Percentiles rank a stretch among this genome's conserved stretches.
Evolutionary conservation across 345 rosid species (phyloP).

Genomic region (Combretum micranthum): DNA sequence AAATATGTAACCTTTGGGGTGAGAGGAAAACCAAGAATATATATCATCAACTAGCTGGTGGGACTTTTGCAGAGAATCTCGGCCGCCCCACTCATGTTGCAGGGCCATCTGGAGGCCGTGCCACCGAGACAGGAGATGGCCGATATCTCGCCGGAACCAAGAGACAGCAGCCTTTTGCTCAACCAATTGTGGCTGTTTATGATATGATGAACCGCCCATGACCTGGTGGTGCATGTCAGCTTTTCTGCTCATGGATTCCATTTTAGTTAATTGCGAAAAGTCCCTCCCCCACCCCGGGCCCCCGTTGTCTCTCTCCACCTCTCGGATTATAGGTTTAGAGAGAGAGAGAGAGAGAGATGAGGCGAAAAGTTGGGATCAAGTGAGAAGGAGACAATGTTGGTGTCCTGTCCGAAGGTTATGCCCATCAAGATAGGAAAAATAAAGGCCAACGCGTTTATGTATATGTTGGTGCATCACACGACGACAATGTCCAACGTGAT

Average conservation of each 20-base stretch:
- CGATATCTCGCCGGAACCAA: constrained; percentile 36
- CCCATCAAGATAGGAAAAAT: no score
- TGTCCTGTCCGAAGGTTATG: background rate
- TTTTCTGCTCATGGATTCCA: no score
- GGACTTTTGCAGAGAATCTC: constrained; percentile 47
- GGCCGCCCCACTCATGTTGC: constrained; percentile 73
- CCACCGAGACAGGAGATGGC: constrained; percentile 51
- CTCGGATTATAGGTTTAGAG: no score
- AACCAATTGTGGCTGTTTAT: no score
- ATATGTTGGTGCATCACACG: no score
- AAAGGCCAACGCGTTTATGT: no score
- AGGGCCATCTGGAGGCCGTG: constrained; percentile 77
- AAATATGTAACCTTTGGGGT: constrained; percentile 43
- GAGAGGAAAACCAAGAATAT: constrained; percentile 37
- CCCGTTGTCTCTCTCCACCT: no score
- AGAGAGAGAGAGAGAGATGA: background rate
- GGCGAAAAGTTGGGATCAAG: constrained; percentile 19
- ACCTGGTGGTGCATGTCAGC: no score
- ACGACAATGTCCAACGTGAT: no score
- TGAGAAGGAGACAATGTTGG: constrained; percentile 5
- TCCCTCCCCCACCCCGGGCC: no score
- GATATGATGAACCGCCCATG: no score
- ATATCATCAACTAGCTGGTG: constrained; percentile 40
- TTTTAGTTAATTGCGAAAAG: no score
- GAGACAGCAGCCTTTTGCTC: constrained; percentile 10